These are phyloP conservation scores for Lactarius evosmus DNA, from an alignment of 768 basidiomycete genomes.

Conservation along the genomic window DNA sequence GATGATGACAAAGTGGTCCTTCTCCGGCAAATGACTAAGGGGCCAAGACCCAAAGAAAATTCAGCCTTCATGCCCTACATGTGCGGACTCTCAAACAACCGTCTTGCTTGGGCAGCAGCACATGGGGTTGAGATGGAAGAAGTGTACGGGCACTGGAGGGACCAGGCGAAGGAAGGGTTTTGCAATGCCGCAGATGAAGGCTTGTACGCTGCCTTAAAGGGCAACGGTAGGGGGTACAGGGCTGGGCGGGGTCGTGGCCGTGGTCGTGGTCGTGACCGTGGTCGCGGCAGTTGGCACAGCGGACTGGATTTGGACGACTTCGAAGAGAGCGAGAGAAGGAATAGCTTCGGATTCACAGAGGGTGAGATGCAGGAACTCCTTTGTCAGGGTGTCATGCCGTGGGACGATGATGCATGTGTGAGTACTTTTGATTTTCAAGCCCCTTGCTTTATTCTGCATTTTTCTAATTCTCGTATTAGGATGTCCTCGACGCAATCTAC, in stretches of 20 bases:
- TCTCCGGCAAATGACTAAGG: neutral
- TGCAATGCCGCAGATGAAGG: neutral
- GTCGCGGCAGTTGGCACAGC: neutral
- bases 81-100: conserved; percentile 3
- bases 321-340: conserved; percentile 26
- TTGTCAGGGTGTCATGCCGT: conserved; percentile 43
- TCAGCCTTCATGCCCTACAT: conserved; percentile 13
- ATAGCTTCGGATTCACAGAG: conserved; percentile 37
- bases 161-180: neutral
- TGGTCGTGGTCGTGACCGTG: neutral
- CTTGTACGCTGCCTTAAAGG: too few relatives aligned
- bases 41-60: neutral
- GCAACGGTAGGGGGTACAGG: neutral
- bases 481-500: conserved; percentile 7
- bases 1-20: neutral
- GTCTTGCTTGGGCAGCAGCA: conserved; percentile 7
- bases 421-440: conserved; percentile 20
- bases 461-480: conserved; percentile 8
- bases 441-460: neutral
- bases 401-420: conserved; percentile 45
- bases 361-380: conserved; percentile 38
- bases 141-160: neutral
- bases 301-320: conserved; percentile 3
- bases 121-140: conserved; percentile 14
- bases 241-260: neutral